Evolutionary conservation across 371 early-diverging fungal species (phyloP).

Genomic region (Syncephalastrum contaminatum): DNA sequence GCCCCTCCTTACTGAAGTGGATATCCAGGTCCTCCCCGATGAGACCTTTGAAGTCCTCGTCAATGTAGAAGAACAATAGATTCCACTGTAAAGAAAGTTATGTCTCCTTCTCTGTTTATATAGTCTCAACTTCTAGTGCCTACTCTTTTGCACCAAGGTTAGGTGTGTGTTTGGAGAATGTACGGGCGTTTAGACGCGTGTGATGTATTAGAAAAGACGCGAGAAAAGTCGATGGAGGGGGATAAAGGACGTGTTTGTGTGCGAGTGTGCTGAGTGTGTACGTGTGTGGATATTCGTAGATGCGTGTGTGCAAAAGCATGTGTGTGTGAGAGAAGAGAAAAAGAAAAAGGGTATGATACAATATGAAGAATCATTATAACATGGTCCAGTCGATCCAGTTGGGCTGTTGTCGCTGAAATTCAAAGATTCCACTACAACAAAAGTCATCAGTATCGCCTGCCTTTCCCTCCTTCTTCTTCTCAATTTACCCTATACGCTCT

Average conservation of each 20-base stretch:
- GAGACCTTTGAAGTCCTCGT: constrained; percentile 32
- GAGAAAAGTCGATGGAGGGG: too few relatives aligned
- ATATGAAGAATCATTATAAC: not conserved
- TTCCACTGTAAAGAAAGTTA: too few relatives aligned
- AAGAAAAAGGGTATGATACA: constrained; percentile 7
- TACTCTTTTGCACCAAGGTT: too few relatives aligned
- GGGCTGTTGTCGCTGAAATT: constrained; percentile 21
- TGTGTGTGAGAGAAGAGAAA: not conserved
- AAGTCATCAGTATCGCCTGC: not conserved
- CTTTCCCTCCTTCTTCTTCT: not conserved
- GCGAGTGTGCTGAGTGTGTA: too few relatives aligned
- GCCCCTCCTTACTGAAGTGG: constrained; percentile 45
- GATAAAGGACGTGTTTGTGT: too few relatives aligned
- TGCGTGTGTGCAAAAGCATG: too few relatives aligned
- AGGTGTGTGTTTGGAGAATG: too few relatives aligned
- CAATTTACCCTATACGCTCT: constrained; percentile 24
- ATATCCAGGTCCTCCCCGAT: constrained; percentile 32
- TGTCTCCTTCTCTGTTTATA: too few relatives aligned
- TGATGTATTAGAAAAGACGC: too few relatives aligned
- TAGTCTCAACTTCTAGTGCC: too few relatives aligned
- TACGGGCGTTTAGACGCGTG: too few relatives aligned
- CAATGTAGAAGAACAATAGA: constrained; percentile 1
- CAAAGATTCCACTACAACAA: constrained; percentile 18
- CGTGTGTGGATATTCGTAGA: too few relatives aligned
- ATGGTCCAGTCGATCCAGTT: constrained; percentile 3